A percentile compares a stretch with the other conserved stretches of the same genome.
Conservation (phyloP, 2,329 filamentous ascomycete genomes). For the Colletotrichum kahawae region DNA sequence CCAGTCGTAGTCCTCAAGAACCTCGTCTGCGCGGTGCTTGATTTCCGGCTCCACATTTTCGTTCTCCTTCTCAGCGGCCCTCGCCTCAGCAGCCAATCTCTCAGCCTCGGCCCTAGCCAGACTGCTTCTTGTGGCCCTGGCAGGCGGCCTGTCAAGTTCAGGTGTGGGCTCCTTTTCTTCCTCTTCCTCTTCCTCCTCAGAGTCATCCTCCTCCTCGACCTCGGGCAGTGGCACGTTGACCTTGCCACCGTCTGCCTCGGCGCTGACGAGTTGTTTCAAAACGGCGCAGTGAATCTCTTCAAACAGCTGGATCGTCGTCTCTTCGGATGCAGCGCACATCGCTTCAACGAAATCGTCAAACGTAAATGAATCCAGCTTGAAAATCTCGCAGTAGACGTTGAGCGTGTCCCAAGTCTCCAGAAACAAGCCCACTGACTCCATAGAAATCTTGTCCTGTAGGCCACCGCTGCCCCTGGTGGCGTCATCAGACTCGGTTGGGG, state of each 20-base stretch:
- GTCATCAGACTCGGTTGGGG: conserved; percentile 52
- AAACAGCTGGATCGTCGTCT: conserved; percentile 81
- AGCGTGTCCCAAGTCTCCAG: conserved; percentile 96
- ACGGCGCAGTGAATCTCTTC: conserved; percentile 92
- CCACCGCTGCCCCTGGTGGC: conserved; percentile 35
- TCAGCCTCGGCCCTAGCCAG: conserved; percentile 82
- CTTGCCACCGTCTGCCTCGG: conserved; percentile 77
- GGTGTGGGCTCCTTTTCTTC: conserved; percentile 62
- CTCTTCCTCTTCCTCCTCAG: conserved; percentile 65
- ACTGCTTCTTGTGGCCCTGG: conserved; percentile 83
- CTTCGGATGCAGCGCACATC: conserved; percentile 76
- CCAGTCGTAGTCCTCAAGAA: conserved; percentile 80
- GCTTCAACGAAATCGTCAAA: conserved; percentile 96
- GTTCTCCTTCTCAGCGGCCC: conserved; percentile 54
- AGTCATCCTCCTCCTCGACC: conserved; percentile 72
- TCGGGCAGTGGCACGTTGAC: conserved; percentile 81
- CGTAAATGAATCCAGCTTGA: conserved; percentile 93
- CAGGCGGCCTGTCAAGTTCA: conserved; percentile 71
- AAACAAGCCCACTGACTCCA: conserved; percentile 84
- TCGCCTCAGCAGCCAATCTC: conserved; percentile 64
- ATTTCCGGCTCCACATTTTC: conserved; percentile 47
- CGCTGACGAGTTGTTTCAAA: conserved; percentile 82
- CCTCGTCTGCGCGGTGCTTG: conserved; percentile 75
- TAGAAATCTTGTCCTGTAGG: conserved; percentile 68
- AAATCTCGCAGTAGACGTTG: conserved; percentile 97